A percentile compares a stretch with the other conserved stretches of the same genome.
Evolutionary conservation across 192 early-diverging fungal genomes (phyloP).

Genomic region (Entomortierella lignicola): DNA sequence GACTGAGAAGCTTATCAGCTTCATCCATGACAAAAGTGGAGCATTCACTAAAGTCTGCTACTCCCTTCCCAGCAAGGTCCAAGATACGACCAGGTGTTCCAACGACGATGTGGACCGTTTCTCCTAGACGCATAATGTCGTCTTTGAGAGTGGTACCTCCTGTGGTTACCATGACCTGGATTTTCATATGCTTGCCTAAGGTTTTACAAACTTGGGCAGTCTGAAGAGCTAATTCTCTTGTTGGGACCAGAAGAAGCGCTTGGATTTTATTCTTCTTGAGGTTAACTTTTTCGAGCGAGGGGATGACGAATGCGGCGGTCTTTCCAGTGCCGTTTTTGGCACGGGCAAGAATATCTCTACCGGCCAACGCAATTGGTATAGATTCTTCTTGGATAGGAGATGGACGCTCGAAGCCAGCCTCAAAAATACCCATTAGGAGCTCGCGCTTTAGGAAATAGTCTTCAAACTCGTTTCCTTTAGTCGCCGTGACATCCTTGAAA

Average conservation of each 20-base stretch:
- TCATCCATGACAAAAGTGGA: slow-evolving; percentile 98
- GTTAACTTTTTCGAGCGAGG: slow-evolving; percentile 93
- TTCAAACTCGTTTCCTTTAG: slow-evolving; percentile 99
- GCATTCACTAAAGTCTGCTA: slow-evolving; percentile 92
- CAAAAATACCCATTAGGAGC: slow-evolving; percentile 98
- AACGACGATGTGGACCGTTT: slow-evolving; percentile 96
- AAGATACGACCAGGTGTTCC: slow-evolving; percentile 97
- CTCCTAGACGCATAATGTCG: slow-evolving; percentile 94
- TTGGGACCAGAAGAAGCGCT: slow-evolving; percentile 94
- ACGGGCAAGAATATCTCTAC: slow-evolving; percentile 95
- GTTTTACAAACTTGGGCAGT: slow-evolving; percentile 99
- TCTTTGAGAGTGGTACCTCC: slow-evolving; percentile 98
- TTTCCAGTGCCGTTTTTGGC: slow-evolving; percentile 97
- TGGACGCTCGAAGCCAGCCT: slow-evolving; percentile 97
- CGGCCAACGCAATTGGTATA: slow-evolving; percentile 96
- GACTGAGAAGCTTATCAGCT: slow-evolving; percentile 97
- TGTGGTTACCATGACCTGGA: slow-evolving; percentile 99
- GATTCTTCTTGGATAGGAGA: slow-evolving; percentile 99
- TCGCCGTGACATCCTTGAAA: slow-evolving; percentile 59
- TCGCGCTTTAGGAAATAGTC: slow-evolving; percentile 98
- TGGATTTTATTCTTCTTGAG: slow-evolving; percentile 89
- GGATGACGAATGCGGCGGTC: slow-evolving; percentile 98
- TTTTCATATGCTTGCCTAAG: slow-evolving; percentile 94
- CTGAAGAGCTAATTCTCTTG: slow-evolving; percentile 97
- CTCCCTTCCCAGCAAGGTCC: slow-evolving; percentile 94